These are phyloP conservation scores for Yamadazyma sp. DNA, from an alignment of 805 yeast species.

Conservation along the genomic window DNA sequence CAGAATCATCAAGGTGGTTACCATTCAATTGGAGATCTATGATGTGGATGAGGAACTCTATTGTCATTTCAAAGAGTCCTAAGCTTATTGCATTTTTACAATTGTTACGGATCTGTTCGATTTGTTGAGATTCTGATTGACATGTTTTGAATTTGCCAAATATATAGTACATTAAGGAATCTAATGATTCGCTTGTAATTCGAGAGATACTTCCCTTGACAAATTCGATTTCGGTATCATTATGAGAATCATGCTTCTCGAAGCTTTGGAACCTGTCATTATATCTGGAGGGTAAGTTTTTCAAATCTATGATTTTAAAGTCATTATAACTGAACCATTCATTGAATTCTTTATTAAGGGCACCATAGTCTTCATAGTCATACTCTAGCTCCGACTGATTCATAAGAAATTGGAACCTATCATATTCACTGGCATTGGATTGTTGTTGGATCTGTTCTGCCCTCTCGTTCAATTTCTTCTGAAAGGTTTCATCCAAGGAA, in stretches of 20 bases:
- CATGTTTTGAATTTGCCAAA: slow-evolving; percentile 23
- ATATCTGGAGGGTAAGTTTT: slow-evolving; percentile 2
- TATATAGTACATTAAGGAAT: slow-evolving; percentile 20
- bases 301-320: slow-evolving; percentile 15
- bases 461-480: slow-evolving; percentile 37
- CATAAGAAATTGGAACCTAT: slow-evolving; percentile 28
- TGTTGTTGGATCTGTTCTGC: slow-evolving; percentile 34
- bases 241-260: not conserved
- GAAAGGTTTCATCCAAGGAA: slow-evolving; percentile 40
- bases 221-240: not conserved
- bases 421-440: not conserved
- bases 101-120: slow-evolving; percentile 11
- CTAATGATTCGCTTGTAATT: slow-evolving; percentile 5
- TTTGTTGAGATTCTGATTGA: slow-evolving; percentile 14
- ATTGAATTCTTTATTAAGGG: slow-evolving; percentile 26
- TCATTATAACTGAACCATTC: slow-evolving; percentile 41
- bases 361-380: slow-evolving; percentile 24
- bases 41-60: not conserved
- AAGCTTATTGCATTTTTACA: slow-evolving; percentile 6
- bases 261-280: not conserved
- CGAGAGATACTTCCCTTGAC: slow-evolving; percentile 1
- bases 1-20: not conserved
- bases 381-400: slow-evolving; percentile 31
- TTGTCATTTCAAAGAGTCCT: slow-evolving; percentile 4
- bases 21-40: not conserved